Conservation (phyloP, 2,329 filamentous ascomycete species). For the Cordyceps fumosorosea region DNA sequence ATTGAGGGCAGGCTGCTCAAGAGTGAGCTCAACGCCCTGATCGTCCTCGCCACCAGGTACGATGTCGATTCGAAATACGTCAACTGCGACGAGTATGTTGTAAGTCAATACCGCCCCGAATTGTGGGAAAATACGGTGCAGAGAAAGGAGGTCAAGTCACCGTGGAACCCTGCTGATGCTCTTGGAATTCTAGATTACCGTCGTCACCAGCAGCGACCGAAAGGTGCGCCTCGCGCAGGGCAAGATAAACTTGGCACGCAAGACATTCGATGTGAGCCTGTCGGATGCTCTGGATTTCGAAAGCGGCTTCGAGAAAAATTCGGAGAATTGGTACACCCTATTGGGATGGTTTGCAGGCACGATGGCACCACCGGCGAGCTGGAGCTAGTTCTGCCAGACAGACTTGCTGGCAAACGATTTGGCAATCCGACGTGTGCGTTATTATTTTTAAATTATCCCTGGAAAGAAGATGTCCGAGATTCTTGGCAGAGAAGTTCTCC, state of each 20-base stretch:
- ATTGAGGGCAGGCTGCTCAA: background rate
- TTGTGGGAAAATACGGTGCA: background rate
- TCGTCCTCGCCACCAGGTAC: background rate
- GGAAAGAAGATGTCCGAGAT: background rate
- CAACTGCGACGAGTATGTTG: background rate
- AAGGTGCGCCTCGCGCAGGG: conserved; percentile 1
- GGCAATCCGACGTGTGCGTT: background rate
- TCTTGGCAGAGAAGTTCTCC: background rate
- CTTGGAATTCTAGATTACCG: background rate
- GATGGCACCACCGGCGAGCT: background rate
- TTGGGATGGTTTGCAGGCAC: background rate
- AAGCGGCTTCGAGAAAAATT: background rate
- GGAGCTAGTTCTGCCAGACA: background rate
- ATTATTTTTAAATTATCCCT: background rate
- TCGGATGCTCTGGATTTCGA: background rate
- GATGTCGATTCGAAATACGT: background rate
- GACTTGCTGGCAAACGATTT: background rate
- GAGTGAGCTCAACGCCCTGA: conserved; percentile 1
- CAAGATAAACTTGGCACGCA: background rate
- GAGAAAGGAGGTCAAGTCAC: background rate
- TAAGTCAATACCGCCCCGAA: background rate
- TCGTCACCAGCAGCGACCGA: background rate
- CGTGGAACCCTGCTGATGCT: background rate
- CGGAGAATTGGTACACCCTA: background rate
- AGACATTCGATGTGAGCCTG: background rate